phyloP scores from a whole-genome alignment of 148 eudicot species.

The Limonium bicolor region DNA sequence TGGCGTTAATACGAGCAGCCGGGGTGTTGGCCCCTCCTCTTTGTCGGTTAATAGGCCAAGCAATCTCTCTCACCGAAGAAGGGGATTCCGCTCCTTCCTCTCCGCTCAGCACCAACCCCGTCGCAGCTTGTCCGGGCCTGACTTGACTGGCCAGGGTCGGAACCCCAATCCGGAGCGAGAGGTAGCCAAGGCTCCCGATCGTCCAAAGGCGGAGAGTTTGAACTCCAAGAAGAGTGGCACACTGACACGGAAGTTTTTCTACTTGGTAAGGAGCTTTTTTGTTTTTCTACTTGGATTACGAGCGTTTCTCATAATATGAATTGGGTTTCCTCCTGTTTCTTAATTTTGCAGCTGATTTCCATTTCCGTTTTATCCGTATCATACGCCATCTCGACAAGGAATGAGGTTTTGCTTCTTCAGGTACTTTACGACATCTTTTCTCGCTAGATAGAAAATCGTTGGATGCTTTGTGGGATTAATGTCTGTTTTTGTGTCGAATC shows the following conservation, averaged over 20 bases:
- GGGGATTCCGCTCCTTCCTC: conserved; percentile 3
- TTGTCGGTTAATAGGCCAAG: too few species aligned
- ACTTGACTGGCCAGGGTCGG: too few species aligned
- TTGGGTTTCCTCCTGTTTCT: not conserved
- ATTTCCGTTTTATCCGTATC: conserved; percentile 20
- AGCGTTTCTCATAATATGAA: not conserved
- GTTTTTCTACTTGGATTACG: not conserved
- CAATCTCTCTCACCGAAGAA: conserved; percentile 2
- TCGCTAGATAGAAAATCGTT: not conserved
- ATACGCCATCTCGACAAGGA: conserved; percentile 28
- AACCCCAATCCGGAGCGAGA: too few species aligned
- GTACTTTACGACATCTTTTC: conserved; percentile 16
- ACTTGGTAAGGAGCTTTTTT: not conserved
- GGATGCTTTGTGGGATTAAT: too few species aligned
- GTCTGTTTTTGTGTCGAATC: not conserved
- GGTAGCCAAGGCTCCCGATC: too few species aligned
- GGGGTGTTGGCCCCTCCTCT: too few species aligned
- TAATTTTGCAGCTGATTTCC: conserved; percentile 29
- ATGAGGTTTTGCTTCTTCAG: conserved; percentile 42
- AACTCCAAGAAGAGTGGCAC: not conserved
- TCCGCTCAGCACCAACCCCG: not conserved
- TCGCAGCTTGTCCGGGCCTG: not conserved
- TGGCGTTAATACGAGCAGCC: too few species aligned
- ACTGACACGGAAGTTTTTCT: not conserved
- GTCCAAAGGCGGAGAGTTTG: too few species aligned